Base-by-base conservation (phyloP, 2,329 filamentous ascomycete species). In the Aspergillus fijiensis region DNA sequence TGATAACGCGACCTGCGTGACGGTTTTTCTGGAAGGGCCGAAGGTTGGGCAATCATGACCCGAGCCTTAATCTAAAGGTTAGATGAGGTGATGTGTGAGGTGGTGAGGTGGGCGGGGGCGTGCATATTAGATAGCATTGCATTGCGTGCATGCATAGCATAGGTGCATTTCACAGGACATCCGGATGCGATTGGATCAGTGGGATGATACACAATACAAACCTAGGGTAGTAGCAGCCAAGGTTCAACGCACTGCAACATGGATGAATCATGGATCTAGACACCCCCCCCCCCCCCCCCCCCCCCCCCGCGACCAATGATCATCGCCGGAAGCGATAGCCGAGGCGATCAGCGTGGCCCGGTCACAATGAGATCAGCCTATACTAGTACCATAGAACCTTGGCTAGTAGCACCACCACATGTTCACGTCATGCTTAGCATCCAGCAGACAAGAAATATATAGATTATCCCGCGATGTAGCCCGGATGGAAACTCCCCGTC, bases 1-100 rank as follows among this genome's bases (percentile, higher is more conserved):
- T 33, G 60, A 62, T 49, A 62, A 62, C 56, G 50, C 60, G 23
- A 62, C 58, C 12, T 62, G 60, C 23, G 48, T 60, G 12, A 33
- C 48, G 9, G 51, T 58, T 7, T 58, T 62, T 16, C 6, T 62
- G 19, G 52, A 52, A 19, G 58, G 58, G 23, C 11, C 27, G 4
- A 12, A 47, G 19, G 47, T 33, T 7, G 5, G 16, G 31, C 51
- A 21, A 45, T 4, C 12, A 19, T 42, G 33, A 29, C 27, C 2
- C 16, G 33, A 35, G 33, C 23, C 23, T 23, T 23, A 23, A 1
- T 23, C 23, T 4, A 23, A 23, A 4, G 23, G 23, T 23, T 1
- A 23, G 5, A 1, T 23, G 23, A 23, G 23, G 23, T 23, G 23
- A 23, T 23, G 23, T 23, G 23, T 23, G 23, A 23, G 23, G 23